Conservation (phyloP, 1,284 basidiomycete species). For the Cryptococcus neoformans region DNA sequence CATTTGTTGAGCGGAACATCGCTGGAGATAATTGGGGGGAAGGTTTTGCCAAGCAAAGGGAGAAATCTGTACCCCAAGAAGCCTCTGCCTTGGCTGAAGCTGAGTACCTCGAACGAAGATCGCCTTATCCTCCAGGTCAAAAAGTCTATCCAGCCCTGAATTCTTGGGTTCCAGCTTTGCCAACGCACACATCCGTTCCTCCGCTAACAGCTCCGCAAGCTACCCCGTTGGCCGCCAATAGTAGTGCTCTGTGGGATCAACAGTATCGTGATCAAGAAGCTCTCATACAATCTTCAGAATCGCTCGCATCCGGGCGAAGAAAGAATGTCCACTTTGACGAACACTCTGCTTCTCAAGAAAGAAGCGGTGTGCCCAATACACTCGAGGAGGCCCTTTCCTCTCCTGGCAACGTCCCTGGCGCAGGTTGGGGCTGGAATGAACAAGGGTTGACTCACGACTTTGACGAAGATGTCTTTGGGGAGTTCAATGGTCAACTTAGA, state of each 20-base stretch:
- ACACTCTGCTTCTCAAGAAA: background rate
- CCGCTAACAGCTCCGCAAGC: background rate
- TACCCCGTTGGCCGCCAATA: background rate
- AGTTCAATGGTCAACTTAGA: slow-evolving; percentile 30
- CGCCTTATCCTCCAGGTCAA: slow-evolving; percentile 6
- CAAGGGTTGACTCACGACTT: slow-evolving; percentile 23
- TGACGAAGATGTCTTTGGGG: slow-evolving; percentile 15
- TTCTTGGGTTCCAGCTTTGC: slow-evolving; percentile 1
- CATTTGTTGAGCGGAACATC: slow-evolving; percentile 37
- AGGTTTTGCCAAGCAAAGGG: slow-evolving; percentile 6
- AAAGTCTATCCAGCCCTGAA: slow-evolving; percentile 6
- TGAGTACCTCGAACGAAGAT: background rate
- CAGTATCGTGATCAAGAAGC: slow-evolving; percentile 34
- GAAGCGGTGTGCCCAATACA: slow-evolving; percentile 32
- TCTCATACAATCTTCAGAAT: slow-evolving; percentile 19
- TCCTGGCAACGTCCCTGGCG: slow-evolving; percentile 38
- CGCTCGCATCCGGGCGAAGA: too few species aligned
- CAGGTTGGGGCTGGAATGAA: slow-evolving; percentile 45
- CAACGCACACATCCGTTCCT: background rate
- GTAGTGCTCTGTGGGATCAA: slow-evolving; percentile 31
- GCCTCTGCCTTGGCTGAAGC: background rate
- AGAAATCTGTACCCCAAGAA: background rate
- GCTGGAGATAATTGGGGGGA: slow-evolving; percentile 13
- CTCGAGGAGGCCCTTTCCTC: slow-evolving; percentile 52
- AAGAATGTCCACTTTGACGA: slow-evolving; percentile 47